These are phyloP conservation scores for Paecilomyces fulvus DNA, from an alignment of 2,329 filamentous ascomycete species.

Conservation along the genomic window DNA sequence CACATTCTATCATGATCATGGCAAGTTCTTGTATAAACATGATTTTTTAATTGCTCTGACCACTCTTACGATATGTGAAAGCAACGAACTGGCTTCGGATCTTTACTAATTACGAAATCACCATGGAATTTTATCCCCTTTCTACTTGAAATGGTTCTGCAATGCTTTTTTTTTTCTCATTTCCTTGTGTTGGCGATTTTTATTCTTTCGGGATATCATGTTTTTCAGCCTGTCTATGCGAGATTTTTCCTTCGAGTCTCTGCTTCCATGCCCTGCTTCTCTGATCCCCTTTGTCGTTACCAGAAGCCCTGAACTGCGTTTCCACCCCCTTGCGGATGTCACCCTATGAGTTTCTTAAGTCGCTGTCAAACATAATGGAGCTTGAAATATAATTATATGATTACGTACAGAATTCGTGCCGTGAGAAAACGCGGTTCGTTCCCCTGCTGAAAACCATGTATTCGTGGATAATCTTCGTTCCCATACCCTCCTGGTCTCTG, in stretches of 20 bases:
- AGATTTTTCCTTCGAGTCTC: not conserved
- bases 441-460: no score
- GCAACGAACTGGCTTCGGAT: not conserved
- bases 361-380: not conserved
- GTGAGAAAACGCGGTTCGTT: no score
- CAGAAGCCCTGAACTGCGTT: not conserved
- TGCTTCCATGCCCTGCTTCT: not conserved
- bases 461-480: no score
- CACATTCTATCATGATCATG: constrained; percentile 10
- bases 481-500: no score
- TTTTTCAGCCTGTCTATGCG: not conserved
- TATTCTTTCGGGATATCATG: not conserved
- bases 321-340: not conserved
- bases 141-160: not conserved
- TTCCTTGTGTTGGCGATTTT: not conserved
- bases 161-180: not conserved
- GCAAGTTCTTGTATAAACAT: constrained; percentile 8
- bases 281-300: not conserved
- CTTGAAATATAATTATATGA: not conserved
- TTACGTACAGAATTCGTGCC: no score
- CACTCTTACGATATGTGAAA: not conserved
- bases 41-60: not conserved
- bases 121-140: not conserved
- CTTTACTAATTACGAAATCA: not conserved
- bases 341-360: not conserved